These are phyloP conservation scores for Coprinopsis cinerea DNA, from an alignment of 768 basidiomycete species.

Conservation along the genomic window DNA sequence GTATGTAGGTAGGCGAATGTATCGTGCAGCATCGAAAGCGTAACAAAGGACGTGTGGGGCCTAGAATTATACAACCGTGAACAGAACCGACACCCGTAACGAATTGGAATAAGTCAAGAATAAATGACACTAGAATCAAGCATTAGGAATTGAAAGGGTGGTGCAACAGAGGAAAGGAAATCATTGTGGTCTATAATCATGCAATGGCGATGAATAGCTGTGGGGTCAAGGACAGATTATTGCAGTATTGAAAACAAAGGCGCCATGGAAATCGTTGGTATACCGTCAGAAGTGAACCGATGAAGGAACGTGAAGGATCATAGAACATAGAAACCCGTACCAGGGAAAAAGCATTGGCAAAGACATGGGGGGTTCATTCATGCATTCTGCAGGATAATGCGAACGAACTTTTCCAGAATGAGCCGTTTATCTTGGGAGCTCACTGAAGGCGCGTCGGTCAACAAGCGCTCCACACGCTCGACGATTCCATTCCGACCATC, in stretches of 20 bases:
- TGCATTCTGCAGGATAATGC: constrained; percentile 51
- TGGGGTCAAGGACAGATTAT: not conserved
- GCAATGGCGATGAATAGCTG: too few species aligned
- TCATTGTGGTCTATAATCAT: too few species aligned
- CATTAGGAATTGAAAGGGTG: not conserved
- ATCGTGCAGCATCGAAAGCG: too few species aligned
- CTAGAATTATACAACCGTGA: not conserved
- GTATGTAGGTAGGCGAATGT: too few species aligned
- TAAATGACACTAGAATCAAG: not conserved
- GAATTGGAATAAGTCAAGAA: constrained; percentile 5
- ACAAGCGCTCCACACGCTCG: constrained; percentile 53
- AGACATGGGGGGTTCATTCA: constrained; percentile 16
- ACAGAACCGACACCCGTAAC: too few species aligned
- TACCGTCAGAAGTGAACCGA: too few species aligned
- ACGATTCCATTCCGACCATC: constrained; percentile 70
- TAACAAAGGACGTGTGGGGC: too few species aligned
- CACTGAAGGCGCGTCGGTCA: constrained; percentile 44
- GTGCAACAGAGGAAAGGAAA: not conserved
- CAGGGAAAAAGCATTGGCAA: not conserved
- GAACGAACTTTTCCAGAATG: constrained; percentile 55
- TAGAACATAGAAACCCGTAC: not conserved
- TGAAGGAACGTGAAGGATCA: not conserved
- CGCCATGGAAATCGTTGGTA: too few species aligned
- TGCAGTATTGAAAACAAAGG: not conserved
- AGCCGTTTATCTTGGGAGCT: constrained; percentile 40